A percentile compares a stretch with the other conserved stretches of the same genome.
Evolutionary conservation across 108 stramenopile genomes (phyloP).

Genomic region (Cyclotella distinguenda): DNA sequence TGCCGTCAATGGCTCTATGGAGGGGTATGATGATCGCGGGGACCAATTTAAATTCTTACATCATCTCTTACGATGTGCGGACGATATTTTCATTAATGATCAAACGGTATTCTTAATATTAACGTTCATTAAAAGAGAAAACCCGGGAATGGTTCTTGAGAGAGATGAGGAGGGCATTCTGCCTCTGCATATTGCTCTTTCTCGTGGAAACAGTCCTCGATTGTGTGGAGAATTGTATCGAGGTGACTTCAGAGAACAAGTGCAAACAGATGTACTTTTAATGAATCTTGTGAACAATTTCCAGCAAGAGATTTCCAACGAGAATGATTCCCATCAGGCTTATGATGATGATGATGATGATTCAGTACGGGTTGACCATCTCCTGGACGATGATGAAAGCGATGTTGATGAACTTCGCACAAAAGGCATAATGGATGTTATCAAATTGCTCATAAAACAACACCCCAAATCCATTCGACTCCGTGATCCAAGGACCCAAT

Average conservation of each 20-base stretch:
- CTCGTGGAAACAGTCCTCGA: constrained; percentile 18
- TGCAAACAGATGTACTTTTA: too few relatives aligned
- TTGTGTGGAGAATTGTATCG: constrained; percentile 1
- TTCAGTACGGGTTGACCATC: too few relatives aligned
- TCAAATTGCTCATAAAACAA: constrained; percentile 33
- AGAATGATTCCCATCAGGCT: too few relatives aligned
- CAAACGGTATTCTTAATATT: constrained; percentile 33
- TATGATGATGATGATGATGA: too few relatives aligned
- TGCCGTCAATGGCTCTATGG: constrained; percentile 22
- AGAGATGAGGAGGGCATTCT: constrained; percentile 41
- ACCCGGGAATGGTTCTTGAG: constrained; percentile 33
- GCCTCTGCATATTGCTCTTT: constrained; percentile 45
- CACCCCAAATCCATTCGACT: constrained; percentile 34
- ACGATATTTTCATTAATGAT: too few relatives aligned
- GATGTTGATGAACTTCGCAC: too few relatives aligned
- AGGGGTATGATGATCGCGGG: constrained; percentile 27
- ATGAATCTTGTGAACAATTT: too few relatives aligned
- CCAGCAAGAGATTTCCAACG: too few relatives aligned
- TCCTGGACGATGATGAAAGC: too few relatives aligned
- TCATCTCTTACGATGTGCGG: constrained; percentile 28
- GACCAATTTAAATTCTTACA: constrained; percentile 34
- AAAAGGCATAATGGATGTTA: constrained; percentile 37
- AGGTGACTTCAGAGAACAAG: too few relatives aligned
- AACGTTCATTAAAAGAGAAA: constrained; percentile 31
- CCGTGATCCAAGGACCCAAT: constrained; percentile 32